A percentile compares a stretch with the other conserved stretches of the same genome.
Conservation (phyloP, 257 asterid species). For the Asclepias syriaca region DNA sequence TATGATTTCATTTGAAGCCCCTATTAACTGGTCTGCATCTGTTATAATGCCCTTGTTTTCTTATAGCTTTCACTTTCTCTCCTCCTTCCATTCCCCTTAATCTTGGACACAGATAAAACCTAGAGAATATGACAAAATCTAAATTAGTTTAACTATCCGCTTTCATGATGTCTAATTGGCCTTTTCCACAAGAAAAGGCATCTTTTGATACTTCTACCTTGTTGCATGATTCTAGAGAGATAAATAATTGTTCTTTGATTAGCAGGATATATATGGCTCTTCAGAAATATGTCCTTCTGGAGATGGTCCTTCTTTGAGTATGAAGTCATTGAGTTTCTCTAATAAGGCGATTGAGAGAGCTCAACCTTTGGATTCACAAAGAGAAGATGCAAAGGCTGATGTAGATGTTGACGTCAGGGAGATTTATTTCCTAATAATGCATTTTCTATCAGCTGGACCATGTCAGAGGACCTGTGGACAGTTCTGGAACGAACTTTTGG, state of each 20-base stretch:
- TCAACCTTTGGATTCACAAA: conserved; percentile 44
- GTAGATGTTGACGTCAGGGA: conserved; percentile 81
- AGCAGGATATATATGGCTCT: conserved; percentile 80
- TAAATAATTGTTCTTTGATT: conserved; percentile 5
- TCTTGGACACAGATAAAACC: background rate
- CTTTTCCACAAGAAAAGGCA: background rate
- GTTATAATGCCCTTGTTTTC: background rate
- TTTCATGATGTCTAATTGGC: background rate
- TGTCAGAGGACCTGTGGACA: conserved; percentile 90
- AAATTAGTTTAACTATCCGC: background rate
- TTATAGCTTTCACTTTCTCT: background rate
- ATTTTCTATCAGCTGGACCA: conserved; percentile 95
- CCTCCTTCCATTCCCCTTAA: background rate
- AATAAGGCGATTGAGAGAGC: conserved; percentile 60
- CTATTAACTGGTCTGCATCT: background rate
- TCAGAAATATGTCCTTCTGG: conserved; percentile 60
- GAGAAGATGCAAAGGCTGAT: conserved; percentile 48
- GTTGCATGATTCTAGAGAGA: background rate
- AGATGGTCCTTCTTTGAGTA: conserved; percentile 50
- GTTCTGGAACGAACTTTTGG: conserved; percentile 95
- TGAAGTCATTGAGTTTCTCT: conserved; percentile 61
- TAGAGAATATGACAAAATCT: background rate
- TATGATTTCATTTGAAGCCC: background rate
- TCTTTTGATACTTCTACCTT: background rate
- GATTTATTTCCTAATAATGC: conserved; percentile 92